Percentiles rank a stretch among this genome's conserved stretches.
These are phyloP conservation scores for Trichoderma virens DNA, from an alignment of 495 filamentous ascomycete species.

Conservation along the genomic window DNA sequence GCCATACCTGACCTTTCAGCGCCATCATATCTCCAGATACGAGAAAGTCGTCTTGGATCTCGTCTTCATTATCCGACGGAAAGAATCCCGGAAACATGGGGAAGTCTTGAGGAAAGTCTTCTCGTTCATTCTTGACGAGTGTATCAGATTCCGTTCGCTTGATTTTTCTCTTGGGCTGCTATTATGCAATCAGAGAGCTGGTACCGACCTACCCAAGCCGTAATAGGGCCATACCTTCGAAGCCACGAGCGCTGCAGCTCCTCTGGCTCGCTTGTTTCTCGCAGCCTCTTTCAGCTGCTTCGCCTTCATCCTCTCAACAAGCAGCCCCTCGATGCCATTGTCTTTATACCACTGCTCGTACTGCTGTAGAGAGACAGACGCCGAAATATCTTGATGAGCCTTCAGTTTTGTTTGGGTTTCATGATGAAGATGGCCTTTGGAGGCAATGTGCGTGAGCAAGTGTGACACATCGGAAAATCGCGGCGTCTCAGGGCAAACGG, in stretches of 20 bases:
- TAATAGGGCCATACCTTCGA: neutral
- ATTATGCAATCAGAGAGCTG: neutral
- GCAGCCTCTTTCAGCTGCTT: constrained; percentile 57
- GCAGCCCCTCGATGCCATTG: constrained; percentile 55
- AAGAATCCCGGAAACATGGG: constrained; percentile 9
- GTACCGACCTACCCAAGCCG: neutral
- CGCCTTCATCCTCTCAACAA: constrained; percentile 60
- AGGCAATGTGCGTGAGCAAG: constrained; percentile 77
- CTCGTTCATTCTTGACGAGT: neutral
- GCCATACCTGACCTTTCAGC: constrained; percentile 72
- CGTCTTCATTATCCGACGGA: constrained; percentile 22
- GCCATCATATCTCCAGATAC: constrained; percentile 24
- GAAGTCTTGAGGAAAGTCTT: neutral
- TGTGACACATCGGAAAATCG: constrained; percentile 83
- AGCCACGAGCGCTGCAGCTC: neutral
- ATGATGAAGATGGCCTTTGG: constrained; percentile 73
- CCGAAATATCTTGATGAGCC: constrained; percentile 46
- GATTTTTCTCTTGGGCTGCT: neutral
- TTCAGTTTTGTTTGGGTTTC: constrained; percentile 65
- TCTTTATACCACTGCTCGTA: constrained; percentile 66
- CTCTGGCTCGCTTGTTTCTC: constrained; percentile 20
- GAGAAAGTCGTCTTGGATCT: constrained; percentile 13
- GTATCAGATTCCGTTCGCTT: constrained; percentile 5
- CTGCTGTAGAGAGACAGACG: constrained; percentile 40
- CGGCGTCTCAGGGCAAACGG: constrained; percentile 67